phyloP scores from a whole-genome alignment of 202 grass and related monocot species.

The Bolboschoenoplectus hybrid region DNA sequence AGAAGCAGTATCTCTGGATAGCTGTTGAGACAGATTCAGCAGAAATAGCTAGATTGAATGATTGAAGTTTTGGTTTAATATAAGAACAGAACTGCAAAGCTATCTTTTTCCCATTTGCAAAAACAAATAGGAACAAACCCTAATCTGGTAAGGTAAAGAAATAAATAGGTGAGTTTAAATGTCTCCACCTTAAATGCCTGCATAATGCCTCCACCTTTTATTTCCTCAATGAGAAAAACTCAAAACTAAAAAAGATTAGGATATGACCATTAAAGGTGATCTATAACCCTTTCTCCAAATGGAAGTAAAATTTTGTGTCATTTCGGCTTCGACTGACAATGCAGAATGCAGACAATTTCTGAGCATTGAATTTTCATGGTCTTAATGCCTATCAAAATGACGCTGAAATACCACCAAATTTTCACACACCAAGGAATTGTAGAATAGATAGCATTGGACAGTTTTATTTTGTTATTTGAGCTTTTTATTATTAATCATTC shows the following conservation, averaged over 20 bases:
- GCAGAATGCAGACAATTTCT: not conserved
- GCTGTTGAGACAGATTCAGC: slow-evolving; percentile 50
- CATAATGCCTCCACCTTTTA: not conserved
- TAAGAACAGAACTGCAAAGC: not conserved
- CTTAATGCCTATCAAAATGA: not conserved
- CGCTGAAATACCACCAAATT: not conserved
- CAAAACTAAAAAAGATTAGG: not conserved
- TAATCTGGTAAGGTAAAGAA: slow-evolving; percentile 1
- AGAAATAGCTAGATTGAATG: slow-evolving; percentile 9
- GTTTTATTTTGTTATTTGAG: not conserved
- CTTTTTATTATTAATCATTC: not conserved
- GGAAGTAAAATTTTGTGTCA: not conserved
- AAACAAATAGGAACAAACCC: not conserved
- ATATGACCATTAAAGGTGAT: not conserved
- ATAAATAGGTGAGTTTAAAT: not conserved
- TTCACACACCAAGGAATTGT: not conserved
- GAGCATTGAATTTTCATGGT: not conserved
- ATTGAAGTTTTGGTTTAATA: slow-evolving; percentile 1
- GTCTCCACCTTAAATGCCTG: not conserved
- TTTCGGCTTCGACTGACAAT: not conserved
- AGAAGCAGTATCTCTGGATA: slow-evolving; percentile 66
- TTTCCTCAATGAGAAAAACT: not conserved
- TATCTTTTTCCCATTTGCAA: not conserved
- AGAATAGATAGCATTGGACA: not conserved
- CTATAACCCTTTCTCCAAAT: not conserved